Base-by-base conservation (phyloP, 1,284 basidiomycete genomes). In the Erythrobasidium hasegawianum region DNA sequence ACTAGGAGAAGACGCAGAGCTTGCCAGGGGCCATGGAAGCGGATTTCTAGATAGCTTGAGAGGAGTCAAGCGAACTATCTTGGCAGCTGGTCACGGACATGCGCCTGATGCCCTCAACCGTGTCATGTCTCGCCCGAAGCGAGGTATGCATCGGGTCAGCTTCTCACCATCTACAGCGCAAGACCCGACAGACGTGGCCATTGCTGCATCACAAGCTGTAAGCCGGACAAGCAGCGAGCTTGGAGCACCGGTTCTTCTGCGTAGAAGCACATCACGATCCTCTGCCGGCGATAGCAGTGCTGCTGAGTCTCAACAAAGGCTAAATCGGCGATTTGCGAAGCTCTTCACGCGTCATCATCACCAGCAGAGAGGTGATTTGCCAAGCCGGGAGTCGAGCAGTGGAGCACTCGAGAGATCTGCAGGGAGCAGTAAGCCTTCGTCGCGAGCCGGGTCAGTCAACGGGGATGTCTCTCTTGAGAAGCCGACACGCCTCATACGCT, bases 261-360 rank as follows among this genome's bases (percentile, higher is more conserved):
- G 16, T n/a, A 22, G 24, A 24, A 64, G 24, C 9, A 38, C 14
- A 3, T n/a, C 52, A 29, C 53, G 40, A 29, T 54, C 39, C 11
- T 41, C 10, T 57, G n/a, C 22, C 16, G 43, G 43, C 53, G 24
- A 56, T 18, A 39, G 7, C 45, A 11, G 53, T 43, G 1, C 24
- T 45, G 16, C 11, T n/a, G 20, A 29, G 11, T 41, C 62, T 7
- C 62, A 65, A 24, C 62, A 65, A 16, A 10, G 62, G 7, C n/a
- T 58, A 14, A 58, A 65, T 22, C 20, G 49, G 1, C 62, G 62
- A 9, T 41, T 65, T 29, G 62, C 55, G 10, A 45, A 27, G 10
- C 33, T 65, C 10, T 65, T 65, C 20, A 40, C 38, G 7, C 54
- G 55, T n/a, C 54, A 47, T 9, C 57, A 52, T 29, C 39, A 9